Conservation (phyloP, 495 filamentous ascomycete genomes). For the Cercophora samala region DNA sequence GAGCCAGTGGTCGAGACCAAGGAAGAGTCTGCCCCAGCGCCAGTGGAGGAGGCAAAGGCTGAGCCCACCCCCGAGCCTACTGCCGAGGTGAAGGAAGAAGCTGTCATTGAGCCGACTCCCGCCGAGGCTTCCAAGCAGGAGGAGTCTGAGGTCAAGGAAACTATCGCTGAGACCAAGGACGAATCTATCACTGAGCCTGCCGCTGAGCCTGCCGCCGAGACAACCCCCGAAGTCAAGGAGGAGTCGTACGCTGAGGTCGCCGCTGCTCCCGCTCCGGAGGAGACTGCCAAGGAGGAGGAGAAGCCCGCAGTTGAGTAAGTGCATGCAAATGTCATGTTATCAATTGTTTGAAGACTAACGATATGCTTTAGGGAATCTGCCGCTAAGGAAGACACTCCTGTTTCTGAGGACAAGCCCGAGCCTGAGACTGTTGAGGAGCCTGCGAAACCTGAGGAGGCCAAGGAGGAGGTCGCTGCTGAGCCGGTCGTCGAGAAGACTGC, state of each 20-base stretch:
- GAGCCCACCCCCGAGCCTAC: slow-evolving; percentile 3
- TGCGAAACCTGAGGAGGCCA: slow-evolving; percentile 17
- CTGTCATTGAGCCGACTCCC: neutral
- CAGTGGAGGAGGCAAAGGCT: neutral
- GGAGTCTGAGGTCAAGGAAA: neutral
- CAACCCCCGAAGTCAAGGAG: neutral
- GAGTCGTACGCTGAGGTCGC: neutral
- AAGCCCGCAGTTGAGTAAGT: slow-evolving; percentile 1
- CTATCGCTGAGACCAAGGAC: neutral
- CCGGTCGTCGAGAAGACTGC: slow-evolving; percentile 1
- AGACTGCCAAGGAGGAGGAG: neutral
- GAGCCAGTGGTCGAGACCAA: neutral
- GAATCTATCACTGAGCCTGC: neutral
- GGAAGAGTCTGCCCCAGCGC: neutral
- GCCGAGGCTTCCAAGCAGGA: slow-evolving; percentile 4
- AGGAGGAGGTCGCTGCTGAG: slow-evolving; percentile 20
- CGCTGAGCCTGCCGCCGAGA: neutral
- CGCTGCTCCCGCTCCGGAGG: neutral
- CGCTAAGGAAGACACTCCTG: neutral
- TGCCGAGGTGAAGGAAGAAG: neutral
- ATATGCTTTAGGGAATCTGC: neutral
- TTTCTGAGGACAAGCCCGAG: slow-evolving; percentile 2
- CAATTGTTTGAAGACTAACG: neutral
- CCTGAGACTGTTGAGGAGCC: slow-evolving; percentile 12
- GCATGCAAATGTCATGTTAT: neutral